Base-by-base conservation (phyloP, 2,329 filamentous ascomycete genomes). In the Colletotrichum endophyticum region DNA sequence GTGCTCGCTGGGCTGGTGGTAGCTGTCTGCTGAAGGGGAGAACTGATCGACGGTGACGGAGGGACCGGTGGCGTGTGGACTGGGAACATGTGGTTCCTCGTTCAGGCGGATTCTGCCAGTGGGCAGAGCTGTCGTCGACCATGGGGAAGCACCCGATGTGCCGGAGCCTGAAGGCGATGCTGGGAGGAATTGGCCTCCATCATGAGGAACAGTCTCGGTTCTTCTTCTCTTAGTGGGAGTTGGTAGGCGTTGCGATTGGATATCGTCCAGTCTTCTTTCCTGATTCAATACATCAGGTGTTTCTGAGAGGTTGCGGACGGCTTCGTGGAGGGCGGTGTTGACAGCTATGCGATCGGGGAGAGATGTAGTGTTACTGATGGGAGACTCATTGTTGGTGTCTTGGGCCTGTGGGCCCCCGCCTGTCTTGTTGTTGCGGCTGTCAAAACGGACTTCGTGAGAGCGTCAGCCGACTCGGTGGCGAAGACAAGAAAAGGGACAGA, bases 41-140 rank as follows among this genome's bases (percentile, higher is more conserved):
- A 73, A 73, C n/a, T 73, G 71, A 12, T 70, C 57, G 9, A 61
- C 34, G 28, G 15, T 27, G 12, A 25, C 27, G n/a, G 27, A n/a
- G 9, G 68, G 74, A 39, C 73, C 63, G 44, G 63, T 12, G 13
- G 67, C 79, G 76, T 81, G 70, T 19, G 25, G 70, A 66, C 61
- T 53, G 11, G 13, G 53, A 2, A 64, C 9, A 7, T 39, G 66
- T 1, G 8, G 6, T 5, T 73, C 66, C 6, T 73, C 71, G n/a
- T 73, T 39, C 22, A 56, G 28, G 3, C 64, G 66, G 22, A 57
- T 30, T 36, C 71, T 30, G 4, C 56, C 66, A 6, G 39, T 73
- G 8, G 71, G 39, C 22, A 73, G 25, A 6, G 57, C 56, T 30
- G 56, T 27, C 3, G 36, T 70, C 3, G 71, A 70, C 71, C 71